Evolutionary conservation across 2,329 filamentous ascomycete genomes (phyloP).

Genomic region (Endocalyx cinctus): DNA sequence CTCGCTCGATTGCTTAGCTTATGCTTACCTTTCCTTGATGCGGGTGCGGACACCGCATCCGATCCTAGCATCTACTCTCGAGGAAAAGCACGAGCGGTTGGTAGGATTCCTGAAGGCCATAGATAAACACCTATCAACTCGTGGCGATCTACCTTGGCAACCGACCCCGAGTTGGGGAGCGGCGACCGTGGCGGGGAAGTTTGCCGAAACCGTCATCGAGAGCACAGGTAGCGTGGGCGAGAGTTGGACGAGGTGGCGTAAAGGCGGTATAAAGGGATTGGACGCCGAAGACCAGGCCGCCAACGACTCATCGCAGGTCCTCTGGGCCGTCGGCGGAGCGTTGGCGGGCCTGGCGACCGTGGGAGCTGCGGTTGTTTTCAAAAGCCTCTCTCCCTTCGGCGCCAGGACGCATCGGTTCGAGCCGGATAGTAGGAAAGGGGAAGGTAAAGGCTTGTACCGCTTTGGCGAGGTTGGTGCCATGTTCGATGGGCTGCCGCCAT

Average conservation of each 20-base stretch:
- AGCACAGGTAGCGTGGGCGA: constrained; percentile 26
- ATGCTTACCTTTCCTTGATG: constrained; percentile 77
- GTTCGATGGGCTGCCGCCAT: constrained; percentile 26
- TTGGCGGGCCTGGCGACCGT: constrained; percentile 25
- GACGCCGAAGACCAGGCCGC: constrained; percentile 11
- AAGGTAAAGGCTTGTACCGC: constrained; percentile 28
- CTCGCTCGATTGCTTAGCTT: constrained; percentile 72
- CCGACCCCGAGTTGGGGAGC: constrained; percentile 11
- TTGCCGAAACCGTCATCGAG: constrained; percentile 28
- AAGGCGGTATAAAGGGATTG: constrained; percentile 25
- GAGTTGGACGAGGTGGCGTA: constrained; percentile 30
- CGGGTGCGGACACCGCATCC: constrained; percentile 45
- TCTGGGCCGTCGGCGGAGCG: constrained; percentile 33
- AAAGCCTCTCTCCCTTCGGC: constrained; percentile 40
- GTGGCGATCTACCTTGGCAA: constrained; percentile 16
- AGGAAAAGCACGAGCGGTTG: constrained; percentile 20
- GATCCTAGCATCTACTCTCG: constrained; percentile 31
- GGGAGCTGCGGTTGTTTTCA: constrained; percentile 37
- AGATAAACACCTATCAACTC: constrained; percentile 3
- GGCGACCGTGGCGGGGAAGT: constrained; percentile 16
- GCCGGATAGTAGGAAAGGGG: constrained; percentile 18
- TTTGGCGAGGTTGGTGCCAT: constrained; percentile 46
- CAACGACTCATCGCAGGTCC: constrained; percentile 21
- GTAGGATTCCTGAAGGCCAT: constrained; percentile 16
- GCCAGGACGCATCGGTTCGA: constrained; percentile 39